phyloP scores from a whole-genome alignment of 306 rosid genomes.

The Mimosa pudica region DNA sequence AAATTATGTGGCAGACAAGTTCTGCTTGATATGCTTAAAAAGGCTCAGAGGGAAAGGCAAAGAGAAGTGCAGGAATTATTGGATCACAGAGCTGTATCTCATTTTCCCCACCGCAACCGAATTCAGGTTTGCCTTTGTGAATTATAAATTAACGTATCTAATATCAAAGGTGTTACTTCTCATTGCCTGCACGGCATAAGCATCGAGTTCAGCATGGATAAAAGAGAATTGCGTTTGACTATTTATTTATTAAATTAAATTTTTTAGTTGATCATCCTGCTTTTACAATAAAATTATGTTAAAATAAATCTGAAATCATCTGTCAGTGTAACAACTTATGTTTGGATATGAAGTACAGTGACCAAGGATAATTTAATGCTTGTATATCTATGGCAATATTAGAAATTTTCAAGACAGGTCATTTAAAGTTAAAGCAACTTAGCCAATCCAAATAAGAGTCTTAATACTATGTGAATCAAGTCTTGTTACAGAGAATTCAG shows the following conservation, averaged over 20 bases:
- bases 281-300: conserved; percentile 6
- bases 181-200: conserved; percentile 1
- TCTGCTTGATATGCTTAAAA: conserved; percentile 89
- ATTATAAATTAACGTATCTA: neutral
- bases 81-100: conserved; percentile 73
- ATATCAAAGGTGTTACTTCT: conserved; percentile 13
- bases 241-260: neutral
- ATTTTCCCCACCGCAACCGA: conserved; percentile 93
- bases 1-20: conserved; percentile 88
- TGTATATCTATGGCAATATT: neutral
- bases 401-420: neutral
- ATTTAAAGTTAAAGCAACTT: conserved; percentile 21
- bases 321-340: neutral
- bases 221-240: conserved; percentile 8
- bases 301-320: conserved; percentile 1
- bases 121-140: conserved; percentile 71
- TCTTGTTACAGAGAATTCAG: conserved; percentile 11
- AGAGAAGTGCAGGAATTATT: conserved; percentile 71
- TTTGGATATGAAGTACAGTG: neutral
- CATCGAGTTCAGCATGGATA: conserved; percentile 26
- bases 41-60: conserved; percentile 77
- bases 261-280: neutral
- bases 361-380: neutral
- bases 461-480: neutral
- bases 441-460: conserved; percentile 26